phyloP scores from a whole-genome alignment of 768 basidiomycete species.

The Russula foetens region DNA sequence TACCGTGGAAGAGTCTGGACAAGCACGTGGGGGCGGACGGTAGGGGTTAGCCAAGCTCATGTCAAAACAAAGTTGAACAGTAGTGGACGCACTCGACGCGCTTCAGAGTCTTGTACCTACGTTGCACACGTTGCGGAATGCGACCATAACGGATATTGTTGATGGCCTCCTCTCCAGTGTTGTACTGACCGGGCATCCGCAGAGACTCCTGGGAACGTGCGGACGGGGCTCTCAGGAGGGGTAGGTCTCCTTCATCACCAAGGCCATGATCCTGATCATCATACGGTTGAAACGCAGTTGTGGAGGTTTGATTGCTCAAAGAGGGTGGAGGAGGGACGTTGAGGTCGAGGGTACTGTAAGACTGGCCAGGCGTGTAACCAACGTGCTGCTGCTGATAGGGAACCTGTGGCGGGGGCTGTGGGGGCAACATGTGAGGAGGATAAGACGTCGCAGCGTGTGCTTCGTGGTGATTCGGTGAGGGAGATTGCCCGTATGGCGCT shows the following conservation, averaged over 20 bases:
- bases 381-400: neutral
- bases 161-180: slow-evolving; percentile 25
- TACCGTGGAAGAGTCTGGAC: slow-evolving; percentile 76
- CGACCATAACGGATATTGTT: slow-evolving; percentile 78
- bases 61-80: neutral
- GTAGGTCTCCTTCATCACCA: slow-evolving; percentile 55
- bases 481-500: slow-evolving; percentile 19
- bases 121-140: slow-evolving; percentile 83
- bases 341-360: slow-evolving; percentile 13
- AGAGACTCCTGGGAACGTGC: slow-evolving; percentile 21
- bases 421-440: slow-evolving; percentile 7
- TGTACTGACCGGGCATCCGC: slow-evolving; percentile 40
- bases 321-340: slow-evolving; percentile 18
- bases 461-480: slow-evolving; percentile 23
- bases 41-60: neutral
- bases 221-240: slow-evolving; percentile 38
- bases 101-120: slow-evolving; percentile 92
- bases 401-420: slow-evolving; percentile 6
- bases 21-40: neutral
- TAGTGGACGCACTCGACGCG: slow-evolving; percentile 62
- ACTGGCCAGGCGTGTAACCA: neutral
- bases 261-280: slow-evolving; percentile 27
- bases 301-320: slow-evolving; percentile 9
- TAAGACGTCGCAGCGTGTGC: slow-evolving; percentile 7
- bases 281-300: slow-evolving; percentile 22